phyloP scores from a whole-genome alignment of 1,284 basidiomycete genomes.

The Apiotrichum porosum region DNA sequence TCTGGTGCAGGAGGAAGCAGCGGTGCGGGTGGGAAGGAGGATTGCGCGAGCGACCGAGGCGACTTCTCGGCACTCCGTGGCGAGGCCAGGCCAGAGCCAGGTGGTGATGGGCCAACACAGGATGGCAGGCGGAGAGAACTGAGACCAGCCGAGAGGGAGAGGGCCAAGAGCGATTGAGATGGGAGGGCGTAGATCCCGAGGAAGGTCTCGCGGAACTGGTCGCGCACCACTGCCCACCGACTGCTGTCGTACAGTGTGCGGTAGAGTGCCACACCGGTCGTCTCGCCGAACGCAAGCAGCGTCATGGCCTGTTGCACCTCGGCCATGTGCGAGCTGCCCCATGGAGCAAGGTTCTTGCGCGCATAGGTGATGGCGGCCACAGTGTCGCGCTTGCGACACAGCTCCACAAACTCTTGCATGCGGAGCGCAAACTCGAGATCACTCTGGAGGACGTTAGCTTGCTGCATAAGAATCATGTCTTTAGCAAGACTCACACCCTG shows the following conservation, averaged over 20 bases:
- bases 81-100: constrained; percentile 15
- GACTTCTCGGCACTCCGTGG: constrained; percentile 17
- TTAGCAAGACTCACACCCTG: constrained; percentile 68
- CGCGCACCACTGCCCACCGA: constrained; percentile 69
- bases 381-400: constrained; percentile 64
- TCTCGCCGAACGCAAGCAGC: constrained; percentile 63
- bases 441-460: constrained; percentile 57
- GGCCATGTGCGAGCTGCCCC: constrained; percentile 69
- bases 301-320: constrained; percentile 74
- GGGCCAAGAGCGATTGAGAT: constrained; percentile 74
- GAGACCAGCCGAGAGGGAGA: constrained; percentile 82
- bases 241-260: constrained; percentile 67
- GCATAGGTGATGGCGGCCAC: constrained; percentile 79
- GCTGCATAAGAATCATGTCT: neutral
- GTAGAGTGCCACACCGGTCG: constrained; percentile 43
- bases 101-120: constrained; percentile 47
- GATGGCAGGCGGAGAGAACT: constrained; percentile 78
- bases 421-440: constrained; percentile 93
- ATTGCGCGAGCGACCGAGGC: constrained; percentile 23
- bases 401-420: constrained; percentile 93
- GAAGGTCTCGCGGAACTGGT: constrained; percentile 75
- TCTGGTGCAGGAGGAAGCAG: constrained; percentile 11
- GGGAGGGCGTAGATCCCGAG: constrained; percentile 80
- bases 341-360: constrained; percentile 73
- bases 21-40: neutral